Conservation (phyloP, 768 basidiomycete species). For the Pholiota conissans region DNA sequence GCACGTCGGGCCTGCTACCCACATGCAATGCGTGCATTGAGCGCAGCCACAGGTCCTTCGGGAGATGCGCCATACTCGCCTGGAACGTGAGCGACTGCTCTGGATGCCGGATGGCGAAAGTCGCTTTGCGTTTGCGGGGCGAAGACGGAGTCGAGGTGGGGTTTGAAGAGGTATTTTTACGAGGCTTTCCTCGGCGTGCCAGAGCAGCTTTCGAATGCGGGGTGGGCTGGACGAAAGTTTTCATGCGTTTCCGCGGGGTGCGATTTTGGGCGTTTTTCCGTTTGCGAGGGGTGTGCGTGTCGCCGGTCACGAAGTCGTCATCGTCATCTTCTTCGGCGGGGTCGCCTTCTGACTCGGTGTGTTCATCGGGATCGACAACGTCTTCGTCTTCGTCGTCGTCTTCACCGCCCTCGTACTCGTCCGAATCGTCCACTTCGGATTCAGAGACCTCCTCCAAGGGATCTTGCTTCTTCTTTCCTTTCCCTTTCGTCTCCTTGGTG, state of each 20-base stretch:
- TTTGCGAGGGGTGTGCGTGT: constrained; percentile 59
- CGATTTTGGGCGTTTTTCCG: constrained; percentile 37
- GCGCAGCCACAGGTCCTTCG: constrained; percentile 78
- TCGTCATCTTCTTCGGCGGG: constrained; percentile 26
- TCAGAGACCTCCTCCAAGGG: constrained; percentile 24
- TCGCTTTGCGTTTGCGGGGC: constrained; percentile 26
- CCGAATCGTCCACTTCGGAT: constrained; percentile 28
- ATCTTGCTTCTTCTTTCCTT: constrained; percentile 3
- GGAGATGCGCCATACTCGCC: constrained; percentile 50
- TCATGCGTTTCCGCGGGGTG: constrained; percentile 26
- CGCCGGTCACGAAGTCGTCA: constrained; percentile 27
- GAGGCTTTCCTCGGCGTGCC: constrained; percentile 34
- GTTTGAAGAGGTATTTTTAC: background rate
- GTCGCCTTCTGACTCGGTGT: constrained; percentile 25
- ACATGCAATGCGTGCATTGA: constrained; percentile 94
- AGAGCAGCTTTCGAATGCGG: constrained; percentile 76
- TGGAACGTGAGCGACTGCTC: constrained; percentile 34
- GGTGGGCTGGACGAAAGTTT: constrained; percentile 60
- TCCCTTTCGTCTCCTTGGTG: constrained; percentile 4
- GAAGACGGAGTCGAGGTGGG: constrained; percentile 16
- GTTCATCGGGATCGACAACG: constrained; percentile 23
- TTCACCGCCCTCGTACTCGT: constrained; percentile 22
- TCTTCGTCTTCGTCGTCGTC: constrained; percentile 30
- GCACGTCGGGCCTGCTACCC: constrained; percentile 82
- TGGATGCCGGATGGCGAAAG: constrained; percentile 25